Evolutionary conservation across 2,329 filamentous ascomycete genomes (phyloP), one percentile per base, ranked within the genome.

Genomic region (Colletotrichum simmondsii): DNA sequence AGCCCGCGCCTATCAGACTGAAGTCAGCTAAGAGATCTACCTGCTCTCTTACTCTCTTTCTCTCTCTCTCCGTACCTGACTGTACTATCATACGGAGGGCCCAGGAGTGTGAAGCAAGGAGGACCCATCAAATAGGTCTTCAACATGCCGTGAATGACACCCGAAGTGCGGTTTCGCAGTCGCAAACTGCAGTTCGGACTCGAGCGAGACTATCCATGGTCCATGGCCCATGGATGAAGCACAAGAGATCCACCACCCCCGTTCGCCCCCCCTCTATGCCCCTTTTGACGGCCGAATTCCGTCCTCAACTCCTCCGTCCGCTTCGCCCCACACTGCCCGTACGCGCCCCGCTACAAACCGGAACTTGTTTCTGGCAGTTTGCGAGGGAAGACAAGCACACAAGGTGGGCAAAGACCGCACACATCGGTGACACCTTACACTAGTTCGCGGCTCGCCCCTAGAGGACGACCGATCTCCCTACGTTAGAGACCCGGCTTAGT

Each of bases 391-490:
- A 42, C 46, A 58, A 12, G 16, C n/a, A n/a, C 14, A 30, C 37
- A 42, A 32, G 11, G 24, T 30, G 16, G 59, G 26, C 11, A 22
- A 19, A 16, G 42, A 19, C 42, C 42, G 19, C 42, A 49, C 42
- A 49, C 19, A 8, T 1, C 37, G 16, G 37, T 19, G 37, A 42
- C 37, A 42, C 37, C 42, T 49, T 49, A 22, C 8, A 49, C 28
- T 7, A 19, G 11, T 49, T 72, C 70, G 70, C 70, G 70, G 60
- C 60, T 72, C 70, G 70, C 70, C 46, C 56, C 70, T 72, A 64
- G 53, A 26, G n/a, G 16, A 37, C 66, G 46, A 56, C 70, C 70
- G 70, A 70, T 35, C 58, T 35, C n/a, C 24, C 46, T 30, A 7
- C 5, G 4, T 35, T 30, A 32, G 24, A 24, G 12, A 49, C 7